phyloP scores from a whole-genome alignment of 208 protist species.

The Crithidia expoeki region DNA sequence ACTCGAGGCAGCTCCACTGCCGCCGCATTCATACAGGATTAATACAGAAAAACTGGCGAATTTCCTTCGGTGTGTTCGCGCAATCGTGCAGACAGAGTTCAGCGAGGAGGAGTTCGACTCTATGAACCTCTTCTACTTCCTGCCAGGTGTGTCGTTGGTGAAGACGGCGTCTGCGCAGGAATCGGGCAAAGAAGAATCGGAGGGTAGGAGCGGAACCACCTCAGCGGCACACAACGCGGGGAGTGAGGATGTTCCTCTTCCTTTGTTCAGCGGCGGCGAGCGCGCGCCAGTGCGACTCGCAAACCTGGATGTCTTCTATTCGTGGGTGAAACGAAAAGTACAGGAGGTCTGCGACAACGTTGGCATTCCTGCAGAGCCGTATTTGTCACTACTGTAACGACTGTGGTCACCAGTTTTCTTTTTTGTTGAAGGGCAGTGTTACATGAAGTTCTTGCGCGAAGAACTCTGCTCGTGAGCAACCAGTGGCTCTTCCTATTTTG shows the following conservation, averaged over 20 bases:
- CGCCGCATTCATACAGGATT: constrained; percentile 25
- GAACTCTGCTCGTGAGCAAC: no score
- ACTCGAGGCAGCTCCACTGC: background rate
- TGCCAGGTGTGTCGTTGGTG: constrained; percentile 52
- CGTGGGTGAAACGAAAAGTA: constrained; percentile 40
- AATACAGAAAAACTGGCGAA: constrained; percentile 24
- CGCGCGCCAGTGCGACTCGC: constrained; percentile 36
- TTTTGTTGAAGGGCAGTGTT: background rate
- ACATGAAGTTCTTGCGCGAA: no score
- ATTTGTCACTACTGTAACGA: constrained; percentile 14
- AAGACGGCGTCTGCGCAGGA: background rate
- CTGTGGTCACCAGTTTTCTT: background rate
- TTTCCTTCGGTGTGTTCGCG: constrained; percentile 47
- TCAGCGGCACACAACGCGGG: background rate
- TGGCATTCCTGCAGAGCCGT: constrained; percentile 7
- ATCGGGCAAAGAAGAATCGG: background rate
- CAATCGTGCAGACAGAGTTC: constrained; percentile 33
- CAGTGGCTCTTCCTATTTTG: no score
- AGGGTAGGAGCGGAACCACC: background rate
- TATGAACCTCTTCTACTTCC: constrained; percentile 48
- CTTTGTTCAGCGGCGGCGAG: constrained; percentile 56
- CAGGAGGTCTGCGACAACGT: constrained; percentile 44
- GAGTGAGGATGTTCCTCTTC: constrained; percentile 24
- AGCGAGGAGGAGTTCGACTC: constrained; percentile 56
- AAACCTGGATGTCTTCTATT: constrained; percentile 46